Percentiles rank a stretch among this genome's conserved stretches.
These are phyloP conservation scores for Aspergillus neoniger DNA, from an alignment of 2,329 filamentous ascomycete species.

Conservation along the genomic window DNA sequence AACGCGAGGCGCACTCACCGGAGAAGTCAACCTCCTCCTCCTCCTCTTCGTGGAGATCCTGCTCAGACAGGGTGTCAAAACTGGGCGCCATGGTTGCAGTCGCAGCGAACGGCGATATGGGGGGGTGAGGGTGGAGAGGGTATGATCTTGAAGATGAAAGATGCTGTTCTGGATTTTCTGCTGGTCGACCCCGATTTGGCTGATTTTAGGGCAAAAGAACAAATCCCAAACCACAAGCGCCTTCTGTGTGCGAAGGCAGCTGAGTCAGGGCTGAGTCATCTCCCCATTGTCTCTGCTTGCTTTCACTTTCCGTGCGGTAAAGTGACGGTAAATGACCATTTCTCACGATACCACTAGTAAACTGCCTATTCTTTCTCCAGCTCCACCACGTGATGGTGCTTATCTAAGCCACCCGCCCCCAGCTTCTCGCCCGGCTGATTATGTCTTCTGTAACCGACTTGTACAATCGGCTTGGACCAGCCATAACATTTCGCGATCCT, in stretches of 20 bases:
- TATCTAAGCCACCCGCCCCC: conserved; percentile 4
- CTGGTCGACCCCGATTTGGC: conserved; percentile 27
- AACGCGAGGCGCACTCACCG: conserved; percentile 42
- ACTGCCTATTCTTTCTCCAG: not conserved
- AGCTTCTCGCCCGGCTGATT: conserved; percentile 15
- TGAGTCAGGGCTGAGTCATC: conserved; percentile 29
- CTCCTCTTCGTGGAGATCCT: conserved; percentile 87
- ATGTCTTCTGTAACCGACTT: conserved; percentile 13
- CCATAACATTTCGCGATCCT: conserved; percentile 20
- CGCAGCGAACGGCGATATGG: conserved; percentile 26
- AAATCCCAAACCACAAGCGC: conserved; percentile 33
- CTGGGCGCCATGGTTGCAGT: conserved; percentile 79
- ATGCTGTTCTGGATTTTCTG: conserved; percentile 35
- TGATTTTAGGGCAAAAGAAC: conserved; percentile 36
- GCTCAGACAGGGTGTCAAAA: conserved; percentile 89
- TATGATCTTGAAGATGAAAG: conserved; percentile 24
- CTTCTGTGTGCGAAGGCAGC: conserved; percentile 36
- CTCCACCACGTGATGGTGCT: not conserved
- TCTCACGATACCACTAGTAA: not conserved
- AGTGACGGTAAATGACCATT: not conserved
- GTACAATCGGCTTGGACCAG: conserved; percentile 15
- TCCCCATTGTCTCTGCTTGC: not conserved
- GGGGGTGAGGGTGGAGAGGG: conserved; percentile 19
- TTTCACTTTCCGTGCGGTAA: not conserved
- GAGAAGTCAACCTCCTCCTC: conserved; percentile 94